Base-by-base conservation (phyloP, 2,329 filamentous ascomycete species). In the Pseudogymnoascus sp. region DNA sequence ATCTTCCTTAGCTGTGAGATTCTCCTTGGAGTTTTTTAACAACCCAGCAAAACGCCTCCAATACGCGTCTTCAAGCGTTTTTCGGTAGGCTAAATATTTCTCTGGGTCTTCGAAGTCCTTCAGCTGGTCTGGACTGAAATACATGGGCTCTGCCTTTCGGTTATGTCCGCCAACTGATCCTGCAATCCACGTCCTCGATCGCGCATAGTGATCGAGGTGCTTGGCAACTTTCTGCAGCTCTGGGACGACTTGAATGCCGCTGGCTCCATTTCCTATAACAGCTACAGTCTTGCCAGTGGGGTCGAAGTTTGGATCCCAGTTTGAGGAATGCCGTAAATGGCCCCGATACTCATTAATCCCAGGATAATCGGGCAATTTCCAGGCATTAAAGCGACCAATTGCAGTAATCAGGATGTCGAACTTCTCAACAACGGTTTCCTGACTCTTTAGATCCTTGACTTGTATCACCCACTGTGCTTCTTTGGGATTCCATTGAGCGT, bases 121-220 rank as follows among this genome's bases (percentile, higher is more conserved):
- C 3, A 78, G 75, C 61, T 84, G 78, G 21, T 85, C 81, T 1
- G 79, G 66, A 0, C 76, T 72, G 66, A 82, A 84, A 0, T 77
- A 76, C 50, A 86, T 84, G 0, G 85, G 78, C 35, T 80, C 80
- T 0, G 81, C 33, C 83, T 79, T 57, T 75, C 70, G 41, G 66
- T 81, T 74, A 63, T 81, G 74, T 35, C 81, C 77, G 0, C 81
- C 81, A 72, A 84, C 87, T 0, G 83, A 82, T 1, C 82, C 78
- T 0, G 86, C 83, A 29, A 89, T 83, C 87, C 87, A 90, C 0
- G 86, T 89, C 33, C 77, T 80, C 66, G 81, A 85, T 8, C 86
- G 77, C 1, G 80, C 84, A 65, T 88, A 89, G 70, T 87, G 84
- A 64, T 88, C 84, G 0, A 89, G 74, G 1, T 76, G 80, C 0